Conservation (phyloP, 106 monocot species). For the Amphibolis antarctica region DNA sequence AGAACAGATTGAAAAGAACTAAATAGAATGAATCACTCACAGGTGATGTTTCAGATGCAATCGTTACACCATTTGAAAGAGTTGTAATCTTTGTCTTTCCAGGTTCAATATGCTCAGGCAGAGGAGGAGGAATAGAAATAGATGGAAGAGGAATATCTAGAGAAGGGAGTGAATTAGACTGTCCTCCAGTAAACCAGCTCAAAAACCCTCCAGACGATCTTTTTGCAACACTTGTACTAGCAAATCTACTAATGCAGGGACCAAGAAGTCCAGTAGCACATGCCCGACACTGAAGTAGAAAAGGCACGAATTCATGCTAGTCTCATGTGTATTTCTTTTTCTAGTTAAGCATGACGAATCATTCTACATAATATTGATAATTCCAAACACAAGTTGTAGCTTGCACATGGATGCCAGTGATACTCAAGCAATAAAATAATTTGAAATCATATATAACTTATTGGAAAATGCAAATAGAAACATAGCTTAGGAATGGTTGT, state of each 20-base stretch:
- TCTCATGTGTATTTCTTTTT: too few relatives aligned
- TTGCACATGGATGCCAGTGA: too few relatives aligned
- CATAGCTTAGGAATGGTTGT: too few relatives aligned
- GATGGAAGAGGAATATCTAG: conserved; percentile 53
- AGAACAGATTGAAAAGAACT: too few relatives aligned
- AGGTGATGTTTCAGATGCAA: conserved; percentile 65
- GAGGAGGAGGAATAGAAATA: conserved; percentile 41
- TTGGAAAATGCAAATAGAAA: too few relatives aligned
- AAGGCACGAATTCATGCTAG: background rate
- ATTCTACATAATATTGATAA: too few relatives aligned
- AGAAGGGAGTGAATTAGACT: conserved; percentile 34
- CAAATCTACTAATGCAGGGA: conserved; percentile 29
- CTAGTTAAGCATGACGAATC: too few relatives aligned
- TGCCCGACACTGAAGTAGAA: background rate
- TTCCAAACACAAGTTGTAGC: too few relatives aligned
- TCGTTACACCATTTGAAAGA: conserved; percentile 63
- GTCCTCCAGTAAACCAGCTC: conserved; percentile 47
- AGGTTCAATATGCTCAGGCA: conserved; percentile 59
- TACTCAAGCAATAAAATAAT: too few relatives aligned
- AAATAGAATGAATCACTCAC: conserved; percentile 19
- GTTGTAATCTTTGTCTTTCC: conserved; percentile 65
- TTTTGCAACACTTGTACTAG: conserved; percentile 60
- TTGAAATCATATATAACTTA: too few relatives aligned
- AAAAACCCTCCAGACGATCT: conserved; percentile 55
- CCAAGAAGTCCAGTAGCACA: conserved; percentile 1